Evolutionary conservation across 108 stramenopile species (phyloP).

Genomic region (Mediolabrus comicus): DNA sequence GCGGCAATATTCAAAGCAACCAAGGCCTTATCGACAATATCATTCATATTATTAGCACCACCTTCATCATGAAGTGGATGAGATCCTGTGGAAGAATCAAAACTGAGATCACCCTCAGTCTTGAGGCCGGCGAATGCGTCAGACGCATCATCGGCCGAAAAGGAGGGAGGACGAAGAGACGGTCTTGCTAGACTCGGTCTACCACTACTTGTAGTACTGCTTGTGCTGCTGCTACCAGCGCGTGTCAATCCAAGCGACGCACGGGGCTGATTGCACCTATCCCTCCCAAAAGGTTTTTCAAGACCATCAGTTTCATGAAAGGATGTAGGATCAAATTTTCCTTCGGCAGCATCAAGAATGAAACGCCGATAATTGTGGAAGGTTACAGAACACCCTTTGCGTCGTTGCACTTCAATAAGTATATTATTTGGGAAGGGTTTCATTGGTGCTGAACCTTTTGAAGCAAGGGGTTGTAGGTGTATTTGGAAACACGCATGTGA

Average conservation of each 20-base stretch:
- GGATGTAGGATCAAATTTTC: slow-evolving; percentile 58
- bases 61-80: slow-evolving; percentile 22
- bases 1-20: slow-evolving; percentile 74
- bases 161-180: slow-evolving; percentile 29
- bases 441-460: slow-evolving; percentile 11
- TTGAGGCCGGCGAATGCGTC: slow-evolving; percentile 36
- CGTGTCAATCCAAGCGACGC: slow-evolving; percentile 18
- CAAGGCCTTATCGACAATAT: slow-evolving; percentile 76
- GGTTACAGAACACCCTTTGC: slow-evolving; percentile 76
- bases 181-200: slow-evolving; percentile 20
- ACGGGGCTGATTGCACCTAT: slow-evolving; percentile 41
- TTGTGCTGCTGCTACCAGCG: neutral
- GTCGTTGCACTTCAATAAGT: slow-evolving; percentile 73
- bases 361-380: slow-evolving; percentile 75
- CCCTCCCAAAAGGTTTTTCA: slow-evolving; percentile 39
- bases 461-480: neutral
- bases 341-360: slow-evolving; percentile 81
- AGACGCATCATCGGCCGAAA: slow-evolving; percentile 35
- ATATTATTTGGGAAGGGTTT: slow-evolving; percentile 18
- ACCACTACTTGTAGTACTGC: neutral
- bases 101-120: slow-evolving; percentile 48
- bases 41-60: slow-evolving; percentile 44
- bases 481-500: neutral
- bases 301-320: slow-evolving; percentile 31
- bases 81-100: slow-evolving; percentile 43